phyloP scores from a whole-genome alignment of 2,329 filamentous ascomycete genomes.

The Aspergillus carbonarius region DNA sequence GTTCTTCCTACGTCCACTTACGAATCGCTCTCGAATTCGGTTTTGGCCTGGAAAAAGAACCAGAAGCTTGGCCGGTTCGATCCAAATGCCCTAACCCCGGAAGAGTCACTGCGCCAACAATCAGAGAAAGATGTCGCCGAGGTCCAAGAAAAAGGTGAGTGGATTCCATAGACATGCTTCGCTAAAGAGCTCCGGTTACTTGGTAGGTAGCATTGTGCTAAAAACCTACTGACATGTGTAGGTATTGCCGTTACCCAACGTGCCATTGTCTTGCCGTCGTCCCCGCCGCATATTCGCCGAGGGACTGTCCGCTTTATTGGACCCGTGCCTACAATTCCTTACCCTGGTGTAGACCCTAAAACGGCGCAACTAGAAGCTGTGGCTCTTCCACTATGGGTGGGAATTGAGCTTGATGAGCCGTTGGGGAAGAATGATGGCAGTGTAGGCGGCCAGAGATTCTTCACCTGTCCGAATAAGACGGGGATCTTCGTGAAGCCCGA shows the following conservation, averaged over 20 bases:
- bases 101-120: constrained; percentile 69
- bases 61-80: constrained; percentile 96
- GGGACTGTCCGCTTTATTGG: constrained; percentile 46
- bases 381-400: constrained; percentile 52
- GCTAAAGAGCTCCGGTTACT: not conserved
- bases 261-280: constrained; percentile 46
- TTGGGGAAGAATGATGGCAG: constrained; percentile 65
- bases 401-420: constrained; percentile 62
- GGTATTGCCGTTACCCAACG: constrained; percentile 45
- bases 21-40: constrained; percentile 79
- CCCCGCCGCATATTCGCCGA: constrained; percentile 43
- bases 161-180: too few species aligned
- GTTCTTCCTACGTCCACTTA: constrained; percentile 84
- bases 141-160: constrained; percentile 64
- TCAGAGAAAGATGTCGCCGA: constrained; percentile 60
- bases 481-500: constrained; percentile 64
- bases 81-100: constrained; percentile 71
- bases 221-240: constrained; percentile 17
- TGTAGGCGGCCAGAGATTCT: constrained; percentile 54
- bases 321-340: constrained; percentile 41
- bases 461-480: constrained; percentile 52
- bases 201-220: not conserved
- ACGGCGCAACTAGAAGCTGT: constrained; percentile 18
- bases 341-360: constrained; percentile 29
- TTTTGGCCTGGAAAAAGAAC: constrained; percentile 93